Conservation (phyloP, 2,329 filamentous ascomycete species). For the Aureobasidium mangrovei region DNA sequence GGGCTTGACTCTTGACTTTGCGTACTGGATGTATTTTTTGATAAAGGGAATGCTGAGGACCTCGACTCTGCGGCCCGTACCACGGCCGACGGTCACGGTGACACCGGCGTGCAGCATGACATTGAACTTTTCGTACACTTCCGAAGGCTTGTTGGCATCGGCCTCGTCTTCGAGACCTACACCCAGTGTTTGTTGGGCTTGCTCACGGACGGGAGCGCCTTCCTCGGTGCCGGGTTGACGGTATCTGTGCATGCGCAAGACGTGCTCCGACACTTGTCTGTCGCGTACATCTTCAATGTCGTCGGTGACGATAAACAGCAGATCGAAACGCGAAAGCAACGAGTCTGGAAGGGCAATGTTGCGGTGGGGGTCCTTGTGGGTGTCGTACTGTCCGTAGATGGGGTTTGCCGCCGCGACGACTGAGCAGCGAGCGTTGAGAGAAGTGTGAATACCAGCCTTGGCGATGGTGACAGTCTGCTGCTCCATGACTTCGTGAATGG, state of each 20-base stretch:
- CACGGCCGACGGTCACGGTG: slow-evolving; percentile 63
- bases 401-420: slow-evolving; percentile 95
- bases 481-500: slow-evolving; percentile 99
- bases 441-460: slow-evolving; percentile 96
- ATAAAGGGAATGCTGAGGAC: slow-evolving; percentile 95
- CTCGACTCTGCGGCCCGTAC: slow-evolving; percentile 67
- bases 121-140: slow-evolving; percentile 94
- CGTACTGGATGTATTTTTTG: slow-evolving; percentile 99
- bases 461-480: slow-evolving; percentile 99
- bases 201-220: slow-evolving; percentile 86
- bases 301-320: slow-evolving; percentile 94
- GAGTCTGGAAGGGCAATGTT: slow-evolving; percentile 97
- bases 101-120: slow-evolving; percentile 92
- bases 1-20: slow-evolving; percentile 84
- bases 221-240: slow-evolving; percentile 88
- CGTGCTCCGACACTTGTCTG: slow-evolving; percentile 87
- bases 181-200: slow-evolving; percentile 71
- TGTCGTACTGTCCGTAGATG: slow-evolving; percentile 96
- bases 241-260: slow-evolving; percentile 94
- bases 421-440: slow-evolving; percentile 90
- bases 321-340: slow-evolving; percentile 93
- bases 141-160: slow-evolving; percentile 65
- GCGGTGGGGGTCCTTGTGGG: slow-evolving; percentile 96
- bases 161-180: slow-evolving; percentile 75
- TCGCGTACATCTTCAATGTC: slow-evolving; percentile 94